Evolutionary conservation across 2,329 filamentous ascomycete species (phyloP).

Genomic region (Graphium sp.): DNA sequence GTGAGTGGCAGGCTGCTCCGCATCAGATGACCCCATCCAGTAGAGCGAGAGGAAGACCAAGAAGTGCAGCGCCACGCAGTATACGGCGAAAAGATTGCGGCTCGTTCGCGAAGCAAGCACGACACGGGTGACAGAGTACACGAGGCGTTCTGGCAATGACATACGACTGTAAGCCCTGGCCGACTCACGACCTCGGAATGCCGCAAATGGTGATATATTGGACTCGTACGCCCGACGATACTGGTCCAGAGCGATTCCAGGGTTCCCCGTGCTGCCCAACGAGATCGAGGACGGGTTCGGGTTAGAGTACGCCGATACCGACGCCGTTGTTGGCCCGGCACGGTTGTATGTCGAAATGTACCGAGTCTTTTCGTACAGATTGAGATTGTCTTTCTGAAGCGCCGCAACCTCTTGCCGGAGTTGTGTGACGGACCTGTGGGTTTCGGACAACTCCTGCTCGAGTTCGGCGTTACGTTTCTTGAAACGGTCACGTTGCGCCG

Average conservation of each 20-base stretch:
- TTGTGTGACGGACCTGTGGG: slow-evolving; percentile 66
- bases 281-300: slow-evolving; percentile 61
- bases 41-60: slow-evolving; percentile 79
- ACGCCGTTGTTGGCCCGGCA: slow-evolving; percentile 39
- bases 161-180: slow-evolving; percentile 83
- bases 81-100: slow-evolving; percentile 83
- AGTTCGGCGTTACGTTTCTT: slow-evolving; percentile 89
- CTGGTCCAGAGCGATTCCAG: slow-evolving; percentile 58
- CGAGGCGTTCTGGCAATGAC: slow-evolving; percentile 75
- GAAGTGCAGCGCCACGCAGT: slow-evolving; percentile 77
- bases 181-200: slow-evolving; percentile 86
- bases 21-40: slow-evolving; percentile 56
- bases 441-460: slow-evolving; percentile 76
- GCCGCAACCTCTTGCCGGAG: slow-evolving; percentile 81
- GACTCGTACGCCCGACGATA: slow-evolving; percentile 90
- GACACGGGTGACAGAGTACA: slow-evolving; percentile 82
- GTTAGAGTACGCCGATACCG: slow-evolving; percentile 51
- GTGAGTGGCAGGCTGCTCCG: slow-evolving; percentile 41
- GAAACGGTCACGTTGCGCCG: slow-evolving; percentile 93
- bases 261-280: slow-evolving; percentile 33
- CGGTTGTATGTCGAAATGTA: slow-evolving; percentile 92
- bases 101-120: slow-evolving; percentile 81
- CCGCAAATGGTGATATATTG: slow-evolving; percentile 88
- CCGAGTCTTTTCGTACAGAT: slow-evolving; percentile 91
- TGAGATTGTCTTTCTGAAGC: slow-evolving; percentile 89